These are phyloP conservation scores for Nitzschia sp. DNA, from an alignment of 108 stramenopile genomes.

Conservation along the genomic window DNA sequence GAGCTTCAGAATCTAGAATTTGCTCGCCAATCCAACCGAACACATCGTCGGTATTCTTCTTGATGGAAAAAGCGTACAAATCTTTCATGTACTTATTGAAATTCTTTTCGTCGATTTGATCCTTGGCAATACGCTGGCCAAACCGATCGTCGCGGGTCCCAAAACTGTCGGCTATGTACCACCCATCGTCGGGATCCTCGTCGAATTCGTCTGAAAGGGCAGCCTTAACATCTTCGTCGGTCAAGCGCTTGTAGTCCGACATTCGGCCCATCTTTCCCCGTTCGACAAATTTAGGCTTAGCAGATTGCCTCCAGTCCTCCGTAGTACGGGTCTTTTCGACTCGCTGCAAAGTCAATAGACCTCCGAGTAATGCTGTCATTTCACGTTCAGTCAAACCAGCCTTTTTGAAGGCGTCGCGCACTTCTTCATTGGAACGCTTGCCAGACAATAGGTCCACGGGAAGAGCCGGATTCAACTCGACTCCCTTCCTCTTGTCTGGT, in stretches of 20 bases:
- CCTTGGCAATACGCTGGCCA: constrained; percentile 59
- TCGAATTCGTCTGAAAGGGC: constrained; percentile 49
- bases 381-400: constrained; percentile 86
- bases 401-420: constrained; percentile 53
- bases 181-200: constrained; percentile 80
- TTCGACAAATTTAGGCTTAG: constrained; percentile 79
- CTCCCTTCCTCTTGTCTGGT: constrained; percentile 30
- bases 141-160: constrained; percentile 77
- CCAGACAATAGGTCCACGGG: constrained; percentile 71
- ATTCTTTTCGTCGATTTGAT: constrained; percentile 55
- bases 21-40: constrained; percentile 52
- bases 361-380: constrained; percentile 82
- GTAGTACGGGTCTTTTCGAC: constrained; percentile 72
- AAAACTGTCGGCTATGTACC: constrained; percentile 90
- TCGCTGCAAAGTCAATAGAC: constrained; percentile 63
- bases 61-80: constrained; percentile 11
- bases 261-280: constrained; percentile 84
- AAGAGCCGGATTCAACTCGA: constrained; percentile 34
- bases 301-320: constrained; percentile 75
- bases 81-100: constrained; percentile 69
- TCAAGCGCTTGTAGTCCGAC: constrained; percentile 80
- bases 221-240: constrained; percentile 81
- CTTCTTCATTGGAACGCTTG: constrained; percentile 41
- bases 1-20: constrained; percentile 46
- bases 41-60: constrained; percentile 11